Percentiles rank a stretch among this genome's conserved stretches.
Conservation (phyloP, 768 basidiomycete species). For the Agaricus sinodeliciosus region DNA sequence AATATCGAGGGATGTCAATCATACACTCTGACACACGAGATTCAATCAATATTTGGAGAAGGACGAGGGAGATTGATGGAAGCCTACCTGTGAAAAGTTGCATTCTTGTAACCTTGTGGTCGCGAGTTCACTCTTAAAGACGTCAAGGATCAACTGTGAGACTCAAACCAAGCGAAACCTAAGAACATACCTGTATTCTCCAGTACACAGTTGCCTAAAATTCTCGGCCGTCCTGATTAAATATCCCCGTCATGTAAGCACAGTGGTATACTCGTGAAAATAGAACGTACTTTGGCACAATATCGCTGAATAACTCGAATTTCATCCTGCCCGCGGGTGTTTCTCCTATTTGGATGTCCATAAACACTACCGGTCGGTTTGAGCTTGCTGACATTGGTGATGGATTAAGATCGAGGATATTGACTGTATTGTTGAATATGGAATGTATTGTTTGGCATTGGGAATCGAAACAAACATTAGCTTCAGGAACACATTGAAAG, state of each 20-base stretch:
- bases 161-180: neutral
- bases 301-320: constrained; percentile 96
- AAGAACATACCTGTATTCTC: constrained; percentile 75
- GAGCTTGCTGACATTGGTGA: constrained; percentile 27
- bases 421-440: no score
- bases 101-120: constrained; percentile 87
- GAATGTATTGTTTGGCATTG: neutral
- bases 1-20: constrained; percentile 14
- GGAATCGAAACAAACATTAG: neutral
- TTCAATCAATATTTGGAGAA: constrained; percentile 3
- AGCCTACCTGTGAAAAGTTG: constrained; percentile 85
- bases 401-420: neutral
- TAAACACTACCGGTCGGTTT: constrained; percentile 86
- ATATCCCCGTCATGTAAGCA: constrained; percentile 3
- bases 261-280: neutral
- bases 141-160: constrained; percentile 2
- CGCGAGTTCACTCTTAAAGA: constrained; percentile 57
- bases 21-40: constrained; percentile 59
- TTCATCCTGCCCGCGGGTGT: constrained; percentile 92
- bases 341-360: constrained; percentile 96
- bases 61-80: neutral
- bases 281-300: constrained; percentile 79
- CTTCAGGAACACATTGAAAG: no score
- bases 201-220: constrained; percentile 94
- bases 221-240: constrained; percentile 86